Percentiles rank a stretch among this genome's conserved stretches.
phyloP scores from a whole-genome alignment of 352 stramenopile genomes.

The Phytophthora boehmeriae region DNA sequence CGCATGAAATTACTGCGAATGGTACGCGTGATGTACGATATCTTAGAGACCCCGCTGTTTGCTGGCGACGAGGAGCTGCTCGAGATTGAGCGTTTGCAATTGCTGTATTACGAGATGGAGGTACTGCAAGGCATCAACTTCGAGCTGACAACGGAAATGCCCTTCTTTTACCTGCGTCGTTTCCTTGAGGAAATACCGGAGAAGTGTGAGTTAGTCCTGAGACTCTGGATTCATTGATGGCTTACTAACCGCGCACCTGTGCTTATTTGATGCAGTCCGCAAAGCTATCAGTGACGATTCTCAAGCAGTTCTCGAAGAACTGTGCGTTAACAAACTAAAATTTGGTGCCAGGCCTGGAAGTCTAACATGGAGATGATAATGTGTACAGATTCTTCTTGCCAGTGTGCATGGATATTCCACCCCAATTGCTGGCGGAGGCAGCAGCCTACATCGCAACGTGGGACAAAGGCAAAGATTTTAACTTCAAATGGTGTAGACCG shows the following conservation, averaged over 20 bases:
- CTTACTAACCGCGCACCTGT: slow-evolving; percentile 4
- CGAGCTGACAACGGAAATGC: slow-evolving; percentile 79
- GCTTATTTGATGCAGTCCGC: slow-evolving; percentile 44
- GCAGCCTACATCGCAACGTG: slow-evolving; percentile 77
- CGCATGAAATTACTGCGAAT: slow-evolving; percentile 89
- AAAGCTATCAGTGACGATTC: slow-evolving; percentile 53
- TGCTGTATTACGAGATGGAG: slow-evolving; percentile 88
- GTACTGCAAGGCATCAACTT: slow-evolving; percentile 84
- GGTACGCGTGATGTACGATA: slow-evolving; percentile 87
- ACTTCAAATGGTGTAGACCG: slow-evolving; percentile 77
- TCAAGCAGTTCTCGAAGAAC: slow-evolving; percentile 63
- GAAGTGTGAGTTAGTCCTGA: slow-evolving; percentile 50
- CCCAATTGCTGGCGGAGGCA: slow-evolving; percentile 70
- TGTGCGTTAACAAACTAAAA: slow-evolving; percentile 62
- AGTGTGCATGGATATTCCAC: slow-evolving; percentile 57
- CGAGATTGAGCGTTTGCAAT: slow-evolving; percentile 84
- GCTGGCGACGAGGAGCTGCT: slow-evolving; percentile 82
- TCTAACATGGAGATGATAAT: slow-evolving; percentile 4
- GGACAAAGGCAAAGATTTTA: slow-evolving; percentile 79
- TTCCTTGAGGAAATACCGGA: slow-evolving; percentile 75
- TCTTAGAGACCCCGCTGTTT: slow-evolving; percentile 72
- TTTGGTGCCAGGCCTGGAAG: too few species aligned
- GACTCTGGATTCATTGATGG: background rate
- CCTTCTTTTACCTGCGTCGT: slow-evolving; percentile 70
- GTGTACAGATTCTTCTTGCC: slow-evolving; percentile 67